Conservation (phyloP, 305 asterid genomes). For the Fraxinus dipetala region DNA sequence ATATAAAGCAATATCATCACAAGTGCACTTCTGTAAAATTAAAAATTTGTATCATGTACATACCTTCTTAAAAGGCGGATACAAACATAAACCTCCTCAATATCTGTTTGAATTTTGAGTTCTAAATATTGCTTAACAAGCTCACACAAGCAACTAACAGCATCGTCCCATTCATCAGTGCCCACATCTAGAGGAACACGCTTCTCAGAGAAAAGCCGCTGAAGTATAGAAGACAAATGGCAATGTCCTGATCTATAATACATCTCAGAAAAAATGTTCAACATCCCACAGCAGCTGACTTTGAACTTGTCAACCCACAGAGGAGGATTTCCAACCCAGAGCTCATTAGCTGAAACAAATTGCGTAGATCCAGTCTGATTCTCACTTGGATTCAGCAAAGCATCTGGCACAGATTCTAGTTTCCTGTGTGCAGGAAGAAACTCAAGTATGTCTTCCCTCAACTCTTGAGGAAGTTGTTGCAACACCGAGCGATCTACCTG, state of each 20-base stretch:
- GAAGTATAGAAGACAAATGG: constrained; percentile 61
- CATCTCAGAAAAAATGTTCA: constrained; percentile 45
- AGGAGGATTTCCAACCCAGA: constrained; percentile 84
- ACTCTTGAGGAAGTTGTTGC: constrained; percentile 81
- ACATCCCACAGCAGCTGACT: constrained; percentile 40
- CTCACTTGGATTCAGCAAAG: constrained; percentile 32
- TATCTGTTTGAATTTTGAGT: constrained; percentile 60
- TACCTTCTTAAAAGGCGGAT: constrained; percentile 72
- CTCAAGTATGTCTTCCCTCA: constrained; percentile 71
- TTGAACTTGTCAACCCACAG: constrained; percentile 73
- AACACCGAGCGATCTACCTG: constrained; percentile 79
- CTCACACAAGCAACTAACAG: constrained; percentile 55
- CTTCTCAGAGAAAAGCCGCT: constrained; percentile 41
- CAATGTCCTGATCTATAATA: constrained; percentile 41
- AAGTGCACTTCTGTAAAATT: neutral
- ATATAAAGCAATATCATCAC: neutral
- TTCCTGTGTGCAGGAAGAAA: constrained; percentile 70
- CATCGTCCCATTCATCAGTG: constrained; percentile 37
- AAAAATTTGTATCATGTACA: neutral
- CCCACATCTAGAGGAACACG: constrained; percentile 27
- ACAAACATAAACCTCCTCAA: constrained; percentile 84
- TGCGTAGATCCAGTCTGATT: constrained; percentile 31
- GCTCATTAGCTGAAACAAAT: constrained; percentile 35
- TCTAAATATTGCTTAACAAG: constrained; percentile 70
- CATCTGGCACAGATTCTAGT: constrained; percentile 33